A percentile compares a stretch with the other conserved stretches of the same genome.
Evolutionary conservation across 2,329 filamentous ascomycete species (phyloP).

Genomic region (Fusarium tricinctum): DNA sequence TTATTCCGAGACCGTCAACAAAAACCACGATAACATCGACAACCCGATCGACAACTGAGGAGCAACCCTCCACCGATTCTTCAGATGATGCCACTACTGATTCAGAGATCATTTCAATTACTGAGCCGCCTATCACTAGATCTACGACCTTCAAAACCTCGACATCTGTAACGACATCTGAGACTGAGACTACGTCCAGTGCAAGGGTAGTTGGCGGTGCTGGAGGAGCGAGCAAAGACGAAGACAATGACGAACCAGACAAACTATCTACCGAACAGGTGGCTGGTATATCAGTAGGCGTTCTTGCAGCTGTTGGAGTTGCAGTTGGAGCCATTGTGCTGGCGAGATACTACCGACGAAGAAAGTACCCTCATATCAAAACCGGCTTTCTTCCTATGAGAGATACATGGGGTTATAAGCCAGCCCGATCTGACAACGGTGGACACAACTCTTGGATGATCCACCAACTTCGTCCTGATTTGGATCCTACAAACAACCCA

Average conservation of each 20-base stretch:
- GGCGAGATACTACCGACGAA: conserved; percentile 58
- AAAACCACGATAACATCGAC: conserved; percentile 19
- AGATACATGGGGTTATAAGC: conserved; percentile 56
- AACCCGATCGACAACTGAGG: conserved; percentile 13
- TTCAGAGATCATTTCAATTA: conserved; percentile 24
- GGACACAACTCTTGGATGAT: conserved; percentile 49
- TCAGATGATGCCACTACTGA: conserved; percentile 1
- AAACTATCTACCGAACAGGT: conserved; percentile 62
- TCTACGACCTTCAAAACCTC: conserved; percentile 18
- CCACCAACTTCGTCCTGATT: conserved; percentile 42
- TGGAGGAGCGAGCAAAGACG: conserved; percentile 28
- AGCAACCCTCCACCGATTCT: conserved; percentile 8
- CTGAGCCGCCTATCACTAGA: conserved; percentile 27
- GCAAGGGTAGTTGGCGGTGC: conserved; percentile 36
- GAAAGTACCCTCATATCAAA: conserved; percentile 56
- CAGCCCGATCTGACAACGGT: conserved; percentile 47
- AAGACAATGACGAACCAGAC: conserved; percentile 24
- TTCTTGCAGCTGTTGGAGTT: conserved; percentile 63
- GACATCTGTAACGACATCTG: conserved; percentile 29
- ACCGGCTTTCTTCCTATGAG: conserved; percentile 56
- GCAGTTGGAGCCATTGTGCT: conserved; percentile 64
- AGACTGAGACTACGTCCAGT: conserved; percentile 23
- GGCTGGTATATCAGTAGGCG: conserved; percentile 70
- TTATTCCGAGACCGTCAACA: conserved; percentile 29
- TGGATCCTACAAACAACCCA: conserved; percentile 39